phyloP scores from a whole-genome alignment of 2,329 filamentous ascomycete genomes.

The Paramyrothecium roridum region DNA sequence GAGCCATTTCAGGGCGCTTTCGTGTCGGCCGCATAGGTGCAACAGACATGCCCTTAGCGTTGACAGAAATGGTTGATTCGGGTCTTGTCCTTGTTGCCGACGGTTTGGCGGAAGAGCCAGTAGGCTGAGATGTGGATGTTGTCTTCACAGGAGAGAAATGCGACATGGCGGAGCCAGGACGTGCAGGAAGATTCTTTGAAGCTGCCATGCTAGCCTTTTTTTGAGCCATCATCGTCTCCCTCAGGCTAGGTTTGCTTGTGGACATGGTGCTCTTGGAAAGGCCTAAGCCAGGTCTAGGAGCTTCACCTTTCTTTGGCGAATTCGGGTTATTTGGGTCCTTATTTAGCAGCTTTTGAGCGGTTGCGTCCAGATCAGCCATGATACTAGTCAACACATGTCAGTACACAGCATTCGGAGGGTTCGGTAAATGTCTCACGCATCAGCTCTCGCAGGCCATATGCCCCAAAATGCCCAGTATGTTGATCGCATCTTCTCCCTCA shows the following conservation, averaged over 20 bases:
- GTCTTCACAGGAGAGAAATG: slow-evolving; percentile 51
- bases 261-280: slow-evolving; percentile 62
- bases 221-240: slow-evolving; percentile 81
- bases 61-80: slow-evolving; percentile 40
- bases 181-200: slow-evolving; percentile 47
- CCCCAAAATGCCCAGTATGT: slow-evolving; percentile 83
- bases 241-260: slow-evolving; percentile 62
- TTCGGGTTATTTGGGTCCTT: slow-evolving; percentile 83
- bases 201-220: slow-evolving; percentile 60
- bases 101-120: slow-evolving; percentile 24
- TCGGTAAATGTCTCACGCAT: slow-evolving; percentile 52
- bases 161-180: slow-evolving; percentile 64
- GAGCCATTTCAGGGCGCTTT: slow-evolving; percentile 54
- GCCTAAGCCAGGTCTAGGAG: slow-evolving; percentile 53
- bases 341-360: slow-evolving; percentile 75
- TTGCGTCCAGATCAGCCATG: slow-evolving; percentile 72
- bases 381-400: slow-evolving; percentile 49
- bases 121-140: slow-evolving; percentile 27
- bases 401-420: neutral
- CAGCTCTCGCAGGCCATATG: slow-evolving; percentile 75
- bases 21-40: slow-evolving; percentile 61
- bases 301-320: slow-evolving; percentile 51
- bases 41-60: slow-evolving; percentile 58
- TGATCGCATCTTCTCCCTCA: slow-evolving; percentile 79
- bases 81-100: slow-evolving; percentile 35